Evolutionary conservation across 2,329 filamentous ascomycete species (phyloP).

Genomic region (Phialocephala sp.): DNA sequence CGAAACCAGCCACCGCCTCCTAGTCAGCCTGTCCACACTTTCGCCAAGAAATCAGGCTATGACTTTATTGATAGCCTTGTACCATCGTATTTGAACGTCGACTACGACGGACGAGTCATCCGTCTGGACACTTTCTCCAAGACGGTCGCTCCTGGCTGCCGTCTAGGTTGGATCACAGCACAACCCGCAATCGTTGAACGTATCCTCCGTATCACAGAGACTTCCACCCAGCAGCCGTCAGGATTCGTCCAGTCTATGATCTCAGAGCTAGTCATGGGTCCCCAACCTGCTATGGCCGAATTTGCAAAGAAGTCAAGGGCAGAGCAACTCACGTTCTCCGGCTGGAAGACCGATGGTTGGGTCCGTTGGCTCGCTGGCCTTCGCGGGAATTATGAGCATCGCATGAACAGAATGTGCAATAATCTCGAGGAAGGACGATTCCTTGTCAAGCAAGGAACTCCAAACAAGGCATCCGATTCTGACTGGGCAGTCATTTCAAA

Average conservation of each 20-base stretch:
- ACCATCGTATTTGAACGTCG: constrained; percentile 81
- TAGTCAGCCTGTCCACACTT: constrained; percentile 35
- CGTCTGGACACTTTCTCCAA: constrained; percentile 95
- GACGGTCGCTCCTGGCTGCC: constrained; percentile 86
- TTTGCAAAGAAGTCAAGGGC: constrained; percentile 47
- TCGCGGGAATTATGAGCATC: constrained; percentile 80
- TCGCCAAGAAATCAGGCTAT: constrained; percentile 64
- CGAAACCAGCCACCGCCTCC: constrained; percentile 44
- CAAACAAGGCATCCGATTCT: constrained; percentile 58
- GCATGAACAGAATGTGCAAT: constrained; percentile 81
- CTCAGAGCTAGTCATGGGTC: constrained; percentile 76
- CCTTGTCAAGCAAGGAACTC: constrained; percentile 67
- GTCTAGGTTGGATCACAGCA: constrained; percentile 88
- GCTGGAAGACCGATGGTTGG: constrained; percentile 87
- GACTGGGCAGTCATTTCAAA: constrained; percentile 81
- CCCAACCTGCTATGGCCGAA: constrained; percentile 59
- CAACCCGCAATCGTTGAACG: constrained; percentile 80
- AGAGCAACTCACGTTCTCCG: constrained; percentile 48
- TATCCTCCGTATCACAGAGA: constrained; percentile 75
- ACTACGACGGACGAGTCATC: constrained; percentile 85
- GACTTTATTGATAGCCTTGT: constrained; percentile 82
- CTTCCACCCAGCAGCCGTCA: constrained; percentile 80
- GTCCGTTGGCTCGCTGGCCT: constrained; percentile 89
- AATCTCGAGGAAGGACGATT: constrained; percentile 72
- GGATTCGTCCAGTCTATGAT: constrained; percentile 89